These are phyloP conservation scores for Saccharomyces cerevisiae DNA, from an alignment of 805 yeast species.

Conservation along the genomic window DNA sequence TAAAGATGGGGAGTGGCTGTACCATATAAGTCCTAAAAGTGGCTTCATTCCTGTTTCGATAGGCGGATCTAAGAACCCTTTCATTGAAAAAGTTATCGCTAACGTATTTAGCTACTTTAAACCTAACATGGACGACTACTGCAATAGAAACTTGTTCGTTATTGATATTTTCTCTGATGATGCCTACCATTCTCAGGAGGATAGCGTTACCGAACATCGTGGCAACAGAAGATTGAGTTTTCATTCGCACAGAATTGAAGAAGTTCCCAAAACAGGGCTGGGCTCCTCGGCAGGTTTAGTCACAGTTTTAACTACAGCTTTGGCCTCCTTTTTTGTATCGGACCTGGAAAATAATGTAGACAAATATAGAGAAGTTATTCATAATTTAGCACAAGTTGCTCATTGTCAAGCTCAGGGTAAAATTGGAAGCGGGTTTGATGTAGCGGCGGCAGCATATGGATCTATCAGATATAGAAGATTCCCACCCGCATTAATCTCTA, in stretches of 20 bases:
- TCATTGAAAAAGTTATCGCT: constrained; percentile 54
- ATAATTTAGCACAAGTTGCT: constrained; percentile 78
- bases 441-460: constrained; percentile 91
- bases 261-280: constrained; percentile 87
- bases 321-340: constrained; percentile 41
- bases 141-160: not conserved
- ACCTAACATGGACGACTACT: constrained; percentile 13
- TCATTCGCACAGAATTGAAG: constrained; percentile 51
- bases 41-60: constrained; percentile 23
- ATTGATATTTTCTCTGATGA: constrained; percentile 76
- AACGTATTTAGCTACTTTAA: constrained; percentile 48
- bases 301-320: constrained; percentile 64
- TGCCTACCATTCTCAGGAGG: constrained; percentile 75
- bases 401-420: constrained; percentile 94
- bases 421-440: constrained; percentile 95
- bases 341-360: constrained; percentile 20
- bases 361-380: constrained; percentile 37
- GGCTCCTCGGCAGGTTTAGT: constrained; percentile 96
- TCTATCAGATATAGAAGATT: constrained; percentile 78
- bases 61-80: constrained; percentile 51
- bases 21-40: constrained; percentile 26
- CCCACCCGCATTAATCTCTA: constrained; percentile 42
- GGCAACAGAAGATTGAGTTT: constrained; percentile 42
- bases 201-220: constrained; percentile 32
- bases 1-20: constrained; percentile 59